Evolutionary conservation across 148 eudicot species (phyloP).

Genomic region (Arctostaphylos glauca): DNA sequence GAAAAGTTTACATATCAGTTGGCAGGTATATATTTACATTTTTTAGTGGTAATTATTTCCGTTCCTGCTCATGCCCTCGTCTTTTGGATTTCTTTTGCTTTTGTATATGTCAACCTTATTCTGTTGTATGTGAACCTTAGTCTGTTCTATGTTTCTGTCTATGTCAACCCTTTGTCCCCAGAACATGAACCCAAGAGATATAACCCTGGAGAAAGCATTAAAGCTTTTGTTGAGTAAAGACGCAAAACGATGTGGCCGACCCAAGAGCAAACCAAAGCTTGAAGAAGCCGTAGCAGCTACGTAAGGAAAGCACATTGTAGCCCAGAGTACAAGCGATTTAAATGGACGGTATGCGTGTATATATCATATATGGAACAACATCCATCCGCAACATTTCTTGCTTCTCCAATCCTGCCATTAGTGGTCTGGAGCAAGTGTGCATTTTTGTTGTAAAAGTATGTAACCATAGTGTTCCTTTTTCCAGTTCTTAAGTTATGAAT

Average conservation of each 20-base stretch:
- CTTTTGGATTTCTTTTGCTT: background rate
- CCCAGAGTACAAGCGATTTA: background rate
- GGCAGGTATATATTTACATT: background rate
- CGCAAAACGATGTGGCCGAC: conserved; percentile 64
- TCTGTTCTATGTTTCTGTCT: background rate
- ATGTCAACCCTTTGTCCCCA: conserved; percentile 25
- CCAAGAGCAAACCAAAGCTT: conserved; percentile 39
- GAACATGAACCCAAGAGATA: conserved; percentile 46
- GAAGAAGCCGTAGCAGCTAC: conserved; percentile 42
- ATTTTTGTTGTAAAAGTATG: background rate
- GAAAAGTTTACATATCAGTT: background rate
- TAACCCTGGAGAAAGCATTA: conserved; percentile 69
- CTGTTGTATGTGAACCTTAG: background rate
- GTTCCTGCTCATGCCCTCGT: background rate
- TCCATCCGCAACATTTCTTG: background rate
- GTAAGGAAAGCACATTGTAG: conserved; percentile 13
- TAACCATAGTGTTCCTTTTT: background rate
- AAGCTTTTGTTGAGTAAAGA: conserved; percentile 46
- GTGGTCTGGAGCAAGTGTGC: background rate
- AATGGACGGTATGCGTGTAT: background rate
- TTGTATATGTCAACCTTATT: background rate
- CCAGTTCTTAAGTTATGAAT: background rate
- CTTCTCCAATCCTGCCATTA: background rate
- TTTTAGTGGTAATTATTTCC: background rate
- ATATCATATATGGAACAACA: background rate